Evolutionary conservation across 768 basidiomycete species (phyloP).

Genomic region (Gloeophyllum trabeum): DNA sequence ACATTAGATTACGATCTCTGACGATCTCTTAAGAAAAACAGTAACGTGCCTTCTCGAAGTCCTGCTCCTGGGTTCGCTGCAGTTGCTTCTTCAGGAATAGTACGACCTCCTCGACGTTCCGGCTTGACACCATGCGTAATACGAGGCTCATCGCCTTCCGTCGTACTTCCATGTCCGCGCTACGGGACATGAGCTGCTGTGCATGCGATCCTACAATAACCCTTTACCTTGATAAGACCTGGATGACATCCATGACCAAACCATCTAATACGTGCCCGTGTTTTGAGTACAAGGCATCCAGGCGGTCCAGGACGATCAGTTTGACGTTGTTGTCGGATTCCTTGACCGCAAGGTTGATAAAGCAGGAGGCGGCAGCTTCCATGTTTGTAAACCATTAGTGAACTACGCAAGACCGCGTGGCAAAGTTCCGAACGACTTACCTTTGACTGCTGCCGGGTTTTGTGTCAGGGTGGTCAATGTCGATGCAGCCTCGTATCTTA

Average conservation of each 20-base stretch:
- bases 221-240: conserved; percentile 69
- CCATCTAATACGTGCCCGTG: conserved; percentile 86
- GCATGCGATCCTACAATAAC: not conserved
- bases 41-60: conserved; percentile 86
- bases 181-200: conserved; percentile 16
- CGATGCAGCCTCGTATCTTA: conserved; percentile 96
- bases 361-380: conserved; percentile 77
- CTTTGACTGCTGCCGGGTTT: conserved; percentile 93
- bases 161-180: conserved; percentile 94
- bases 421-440: too few species aligned
- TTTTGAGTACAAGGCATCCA: conserved; percentile 70
- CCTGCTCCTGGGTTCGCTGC: conserved; percentile 83
- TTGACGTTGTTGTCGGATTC: conserved; percentile 99
- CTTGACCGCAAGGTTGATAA: conserved; percentile 84
- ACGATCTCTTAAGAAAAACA: not conserved
- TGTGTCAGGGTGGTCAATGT: conserved; percentile 91
- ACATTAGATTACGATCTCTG: not conserved
- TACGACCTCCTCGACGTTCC: conserved; percentile 96
- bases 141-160: conserved; percentile 86
- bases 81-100: conserved; percentile 96
- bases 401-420: not conserved
- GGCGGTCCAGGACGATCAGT: conserved; percentile 88
- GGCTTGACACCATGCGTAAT: conserved; percentile 83
- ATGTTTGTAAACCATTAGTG: not conserved
- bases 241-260: conserved; percentile 92